Evolutionary conservation across 2,329 filamentous ascomycete species (phyloP), one percentile per base, ranked within the genome.

Genomic region (Epichloe scottii): DNA sequence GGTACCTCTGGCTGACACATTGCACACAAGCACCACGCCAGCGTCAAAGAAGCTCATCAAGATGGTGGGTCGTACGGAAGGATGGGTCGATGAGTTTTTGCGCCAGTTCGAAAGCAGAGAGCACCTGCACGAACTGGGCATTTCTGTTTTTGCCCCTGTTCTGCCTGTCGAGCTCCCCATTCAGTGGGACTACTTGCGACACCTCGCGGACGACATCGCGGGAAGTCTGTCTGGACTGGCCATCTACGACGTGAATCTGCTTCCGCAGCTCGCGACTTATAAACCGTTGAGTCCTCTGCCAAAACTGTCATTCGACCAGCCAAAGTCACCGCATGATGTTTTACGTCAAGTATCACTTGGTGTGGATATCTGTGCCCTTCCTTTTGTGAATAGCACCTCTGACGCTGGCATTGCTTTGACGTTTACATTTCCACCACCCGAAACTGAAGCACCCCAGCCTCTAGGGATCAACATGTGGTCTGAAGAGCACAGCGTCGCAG

Each of bases 21-120:
- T 69, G 59, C 58, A 71, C 50, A 62, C 62, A 11, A 70, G 68
- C 70, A 72, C 50, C 56, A 72, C 66, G 4, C 77, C 85, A 0
- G 79, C 83, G 3, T 70, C 76, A 10, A 95, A 94, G 68, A 78
- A 90, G 44, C 79, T 85, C 45, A 74, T 81, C 37, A 89, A 87
- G 61, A 96, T 95, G 82, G 84, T 82, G 23, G 89, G 93, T 61
- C 77, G 91, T 51, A 95, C 88, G 1, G 85, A 93, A 63, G 77
- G 79, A 38, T 97, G 89, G 88, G 72, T 91, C 17, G 77, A 80
- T 23, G 78, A 85, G 55, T 80, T 89, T 48, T 72, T 89, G 37
- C 62, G 64, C 19, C 56, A 61, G n/a, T 56, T 61, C 11, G 57
- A 59, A 45, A 57, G 55, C 26, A 59, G 61, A 17, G 59, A 62